Base-by-base conservation (phyloP, 2,329 filamentous ascomycete genomes). In the Aspergillus sp. region DNA sequence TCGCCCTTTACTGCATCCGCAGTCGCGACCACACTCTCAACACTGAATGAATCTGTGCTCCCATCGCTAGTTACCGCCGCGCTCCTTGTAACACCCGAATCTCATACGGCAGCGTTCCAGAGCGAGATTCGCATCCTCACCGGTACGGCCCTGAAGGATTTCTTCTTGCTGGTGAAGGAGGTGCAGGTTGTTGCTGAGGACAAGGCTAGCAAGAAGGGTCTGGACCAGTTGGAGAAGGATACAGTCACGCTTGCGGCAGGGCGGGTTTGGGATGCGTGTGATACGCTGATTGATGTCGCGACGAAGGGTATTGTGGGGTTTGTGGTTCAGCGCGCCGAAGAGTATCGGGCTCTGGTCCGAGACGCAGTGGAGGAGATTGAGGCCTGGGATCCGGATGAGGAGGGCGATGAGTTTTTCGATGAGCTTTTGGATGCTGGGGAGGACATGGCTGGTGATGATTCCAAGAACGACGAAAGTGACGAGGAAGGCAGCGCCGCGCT, bases 361-460 rank as follows among this genome's bases (percentile, higher is more conserved):
- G 94, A 97, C 79, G 90, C 92, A 0, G 85, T 96, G 68, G 87
- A 91, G 64, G 94, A 97, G 78, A 76, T 97, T 66, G 91, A 92
- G 73, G 92, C 94, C 69, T 97, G 93, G 92, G 87, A 89, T 22
- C 90, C 92, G 1, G 90, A 92, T 69, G 84, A 86, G 9, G 83
- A 85, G 0, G 85, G 87, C 3, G 87, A 87, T 0, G 87, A 87
- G 1, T 77, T 79, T 59, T 77, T 79, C 52, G 76, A 78, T 55
- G 73, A 77, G n/a, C 57, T 75, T 45, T 63, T 76, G 41, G 72
- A 76, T 19, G 69, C 66, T 6, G 65, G 69, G 19, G 62, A 60
- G 3, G 66, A 70, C 2, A 63, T 67, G 5, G 59, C 68, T 4
- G 62, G 64, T 9, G 55, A 57, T 1, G 54, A 63, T 1, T 61